These are phyloP conservation scores for Apophysomyces ossiformis DNA, from an alignment of 371 early-diverging fungal species.

Conservation along the genomic window DNA sequence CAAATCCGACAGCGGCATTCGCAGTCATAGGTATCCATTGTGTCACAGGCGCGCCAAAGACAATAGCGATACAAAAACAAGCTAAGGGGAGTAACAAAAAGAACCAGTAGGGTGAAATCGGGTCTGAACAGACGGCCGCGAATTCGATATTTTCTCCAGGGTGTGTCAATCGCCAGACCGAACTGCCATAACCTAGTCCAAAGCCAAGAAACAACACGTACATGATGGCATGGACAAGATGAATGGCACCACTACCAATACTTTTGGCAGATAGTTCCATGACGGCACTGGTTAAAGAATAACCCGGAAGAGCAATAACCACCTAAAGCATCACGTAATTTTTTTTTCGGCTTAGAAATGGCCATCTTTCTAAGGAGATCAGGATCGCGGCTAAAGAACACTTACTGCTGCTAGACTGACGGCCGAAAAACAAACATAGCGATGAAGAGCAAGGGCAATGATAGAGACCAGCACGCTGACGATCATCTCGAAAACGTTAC, in stretches of 20 bases:
- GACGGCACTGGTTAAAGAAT: conserved; percentile 71
- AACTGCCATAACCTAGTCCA: conserved; percentile 73
- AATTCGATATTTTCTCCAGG: conserved; percentile 18
- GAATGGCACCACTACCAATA: conserved; percentile 79
- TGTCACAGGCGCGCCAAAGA: conserved; percentile 32
- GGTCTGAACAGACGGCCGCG: conserved; percentile 27
- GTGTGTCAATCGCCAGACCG: conserved; percentile 35
- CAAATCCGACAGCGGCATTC: conserved; percentile 36
- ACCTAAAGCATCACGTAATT: conserved; percentile 28
- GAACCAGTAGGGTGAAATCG: conserved; percentile 38
- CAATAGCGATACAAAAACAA: conserved; percentile 29
- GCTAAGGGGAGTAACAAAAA: conserved; percentile 36
- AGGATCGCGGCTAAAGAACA: background rate
- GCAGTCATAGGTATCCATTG: conserved; percentile 33
- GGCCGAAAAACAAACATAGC: conserved; percentile 58
- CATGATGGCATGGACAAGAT: conserved; percentile 74
- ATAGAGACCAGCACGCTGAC: conserved; percentile 67
- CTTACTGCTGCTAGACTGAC: conserved; percentile 61
- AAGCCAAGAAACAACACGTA: conserved; percentile 76
- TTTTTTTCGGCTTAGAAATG: background rate
- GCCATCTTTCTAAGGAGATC: background rate
- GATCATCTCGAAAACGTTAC: conserved; percentile 68
- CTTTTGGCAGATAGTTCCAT: conserved; percentile 84
- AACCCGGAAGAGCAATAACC: conserved; percentile 72
- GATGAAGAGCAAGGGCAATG: conserved; percentile 53